Evolutionary conservation across 2,329 filamentous ascomycete genomes (phyloP).

Genomic region (Pseudocercospora cruenta): DNA sequence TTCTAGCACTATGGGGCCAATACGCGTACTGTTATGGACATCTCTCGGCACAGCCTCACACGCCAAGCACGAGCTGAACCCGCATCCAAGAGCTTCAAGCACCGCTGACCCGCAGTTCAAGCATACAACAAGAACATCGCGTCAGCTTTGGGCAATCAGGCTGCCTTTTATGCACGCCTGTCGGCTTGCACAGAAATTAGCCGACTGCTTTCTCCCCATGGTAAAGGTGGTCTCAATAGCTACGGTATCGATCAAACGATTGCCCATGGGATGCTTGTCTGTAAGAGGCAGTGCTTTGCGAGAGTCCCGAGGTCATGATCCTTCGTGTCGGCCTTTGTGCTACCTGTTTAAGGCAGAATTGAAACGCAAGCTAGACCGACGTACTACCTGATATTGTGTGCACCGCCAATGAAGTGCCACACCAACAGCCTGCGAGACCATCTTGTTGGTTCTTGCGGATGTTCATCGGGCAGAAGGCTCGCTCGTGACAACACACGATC

Average conservation of each 20-base stretch:
- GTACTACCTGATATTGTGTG: too few relatives aligned
- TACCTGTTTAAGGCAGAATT: not conserved
- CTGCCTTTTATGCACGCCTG: not conserved
- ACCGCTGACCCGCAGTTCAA: not conserved
- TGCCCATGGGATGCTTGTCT: not conserved
- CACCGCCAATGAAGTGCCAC: too few relatives aligned
- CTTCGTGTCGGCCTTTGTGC: not conserved
- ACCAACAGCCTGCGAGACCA: too few relatives aligned
- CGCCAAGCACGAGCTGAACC: not conserved
- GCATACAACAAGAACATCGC: not conserved
- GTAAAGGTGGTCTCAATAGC: not conserved
- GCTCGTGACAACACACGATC: too few relatives aligned
- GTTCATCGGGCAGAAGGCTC: too few relatives aligned
- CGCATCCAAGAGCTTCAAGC: not conserved
- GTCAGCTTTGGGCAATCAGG: not conserved
- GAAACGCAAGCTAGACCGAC: not conserved
- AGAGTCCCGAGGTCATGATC: not conserved
- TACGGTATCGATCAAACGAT: not conserved
- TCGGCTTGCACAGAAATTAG: too few relatives aligned
- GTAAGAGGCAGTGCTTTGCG: not conserved
- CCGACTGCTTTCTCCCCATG: too few relatives aligned
- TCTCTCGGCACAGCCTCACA: too few relatives aligned
- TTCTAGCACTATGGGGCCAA: not conserved
- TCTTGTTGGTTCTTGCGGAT: too few relatives aligned
- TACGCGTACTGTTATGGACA: too few relatives aligned